Evolutionary conservation across 2,329 filamentous ascomycete genomes (phyloP), one percentile per base, ranked within the genome.

Genomic region (Pseudogymnoascus sp.): DNA sequence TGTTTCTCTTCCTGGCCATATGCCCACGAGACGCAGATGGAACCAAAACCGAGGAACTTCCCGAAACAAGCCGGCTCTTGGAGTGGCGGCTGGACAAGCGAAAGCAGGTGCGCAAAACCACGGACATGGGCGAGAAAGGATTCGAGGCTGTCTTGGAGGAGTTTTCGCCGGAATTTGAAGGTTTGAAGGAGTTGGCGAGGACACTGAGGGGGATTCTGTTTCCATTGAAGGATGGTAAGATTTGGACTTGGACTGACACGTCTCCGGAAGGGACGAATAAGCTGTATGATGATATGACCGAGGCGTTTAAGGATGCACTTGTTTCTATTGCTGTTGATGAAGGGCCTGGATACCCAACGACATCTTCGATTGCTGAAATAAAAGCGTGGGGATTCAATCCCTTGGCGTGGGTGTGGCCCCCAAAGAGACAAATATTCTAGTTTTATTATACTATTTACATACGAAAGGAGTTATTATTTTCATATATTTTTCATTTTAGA

Each of bases 1-100:
- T 68, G 56, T 67, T 68, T 37, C 65, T 71, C 0, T 70, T 66
- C 67, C 60, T 62, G 11, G 65, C 69, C 60, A 69, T 70, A 63
- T 66, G 66, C 5, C 67, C 65, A 53, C 63, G 16, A 3, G 40
- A 6, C 0, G 16, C 10, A 12, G 40, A 42, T 2, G 40, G 40
- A 8, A 11, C 16, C 10, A 42, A 63, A 12, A 42, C 56, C 4
- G 66, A 67, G 5, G 63, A 50, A 5, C 62, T 60, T 18, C 67
- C 65, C n/a, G 63, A 64, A 33, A 63, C 38, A 28, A 70, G 67
- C 63, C 64, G 42, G 63, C 66, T 69, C 61, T 61, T 62, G 23
- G 59, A 63, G 63, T 71, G 69, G 69, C 65, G 63, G 18, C 66
- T 67, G 65, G 37, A 63, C 59, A 61, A 63, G 31, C 37, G 63